Base-by-base conservation (phyloP, 768 basidiomycete genomes). In the Cyathus striatus region DNA sequence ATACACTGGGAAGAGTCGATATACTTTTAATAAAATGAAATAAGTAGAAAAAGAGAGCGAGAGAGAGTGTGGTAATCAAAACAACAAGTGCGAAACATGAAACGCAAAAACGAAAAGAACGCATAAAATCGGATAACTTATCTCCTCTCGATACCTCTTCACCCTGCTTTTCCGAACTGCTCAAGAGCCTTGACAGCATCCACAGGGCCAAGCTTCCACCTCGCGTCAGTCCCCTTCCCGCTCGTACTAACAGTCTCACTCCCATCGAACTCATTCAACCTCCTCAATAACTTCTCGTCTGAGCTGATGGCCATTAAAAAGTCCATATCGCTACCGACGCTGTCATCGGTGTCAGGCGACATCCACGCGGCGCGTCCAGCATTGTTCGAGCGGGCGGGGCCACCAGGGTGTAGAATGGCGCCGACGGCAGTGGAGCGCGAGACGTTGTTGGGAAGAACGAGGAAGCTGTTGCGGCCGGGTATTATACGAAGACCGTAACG, bases 361-460 rank as follows among this genome's bases (percentile, higher is more conserved):
- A 68, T 61, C 70, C 72, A 75, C 37, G 66, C 51, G 22, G 63
- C 61, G 40, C 66, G 62, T 14, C 61, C 59, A 14, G 62, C 56
- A 21, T 69, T 48, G 20, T 63, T 56, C 0, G 64, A 64, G 32
- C 68, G 62, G 20, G 69, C 68, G 14, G 74, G 73, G 2, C 73
- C 73, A 3, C 79, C 81, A 0, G 84, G 83, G 52, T 83, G 79
- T 12, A 90, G 59, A 45, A 90, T 83, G n/a, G 83, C 78, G 34
- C 83, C 85, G 2, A 90, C 84, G 0, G 88, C 88, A 0, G 83
- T 85, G n/a, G 83, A 84, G 17, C 89, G 80, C 7, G 86, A 90
- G 49, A 89, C 79, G 50, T 87, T 85, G 65, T 83, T 87, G 2
- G 89, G 88, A 3, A 91, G 69, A 22, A 91, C 81, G 41, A 91